Evolutionary conservation across 352 stramenopile genomes (phyloP).

Genomic region (Pythium dissimile): DNA sequence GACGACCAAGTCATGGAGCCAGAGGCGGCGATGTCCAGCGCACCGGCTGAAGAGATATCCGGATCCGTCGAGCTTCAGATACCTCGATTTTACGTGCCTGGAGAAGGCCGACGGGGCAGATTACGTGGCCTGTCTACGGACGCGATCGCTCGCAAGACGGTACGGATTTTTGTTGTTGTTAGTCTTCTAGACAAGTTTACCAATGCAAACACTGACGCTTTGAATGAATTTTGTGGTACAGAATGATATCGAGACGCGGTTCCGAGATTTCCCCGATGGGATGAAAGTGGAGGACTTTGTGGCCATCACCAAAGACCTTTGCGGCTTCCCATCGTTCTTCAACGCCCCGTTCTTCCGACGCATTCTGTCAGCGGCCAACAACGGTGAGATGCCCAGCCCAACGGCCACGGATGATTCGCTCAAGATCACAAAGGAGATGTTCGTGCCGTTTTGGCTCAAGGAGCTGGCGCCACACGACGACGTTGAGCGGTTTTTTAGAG

Average conservation of each 20-base stretch:
- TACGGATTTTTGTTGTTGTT: no score
- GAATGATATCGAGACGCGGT: constrained; percentile 74
- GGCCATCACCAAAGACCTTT: constrained; percentile 96
- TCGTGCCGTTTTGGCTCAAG: constrained; percentile 91
- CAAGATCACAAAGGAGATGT: constrained; percentile 84
- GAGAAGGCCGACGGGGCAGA: constrained; percentile 53
- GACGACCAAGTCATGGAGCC: constrained; percentile 39
- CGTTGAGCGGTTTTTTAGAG: constrained; percentile 96
- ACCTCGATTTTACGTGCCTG: constrained; percentile 68
- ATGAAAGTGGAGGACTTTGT: constrained; percentile 90
- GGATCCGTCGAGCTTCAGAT: constrained; percentile 33
- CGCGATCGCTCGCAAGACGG: constrained; percentile 53
- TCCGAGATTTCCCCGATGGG: constrained; percentile 71
- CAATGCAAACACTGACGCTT: no score
- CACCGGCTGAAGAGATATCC: constrained; percentile 11
- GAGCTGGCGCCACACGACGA: constrained; percentile 96
- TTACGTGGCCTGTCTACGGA: constrained; percentile 62
- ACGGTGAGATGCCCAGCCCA: constrained; percentile 13
- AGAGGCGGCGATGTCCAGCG: constrained; percentile 7
- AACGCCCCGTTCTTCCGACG: constrained; percentile 95
- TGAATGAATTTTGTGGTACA: constrained; percentile 9
- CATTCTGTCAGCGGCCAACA: constrained; percentile 53
- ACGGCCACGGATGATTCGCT: constrained; percentile 27
- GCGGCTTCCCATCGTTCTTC: constrained; percentile 98
- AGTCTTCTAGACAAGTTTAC: no score